Evolutionary conservation across 805 yeast genomes (phyloP).

Genomic region (Isabelozyma heimii): DNA sequence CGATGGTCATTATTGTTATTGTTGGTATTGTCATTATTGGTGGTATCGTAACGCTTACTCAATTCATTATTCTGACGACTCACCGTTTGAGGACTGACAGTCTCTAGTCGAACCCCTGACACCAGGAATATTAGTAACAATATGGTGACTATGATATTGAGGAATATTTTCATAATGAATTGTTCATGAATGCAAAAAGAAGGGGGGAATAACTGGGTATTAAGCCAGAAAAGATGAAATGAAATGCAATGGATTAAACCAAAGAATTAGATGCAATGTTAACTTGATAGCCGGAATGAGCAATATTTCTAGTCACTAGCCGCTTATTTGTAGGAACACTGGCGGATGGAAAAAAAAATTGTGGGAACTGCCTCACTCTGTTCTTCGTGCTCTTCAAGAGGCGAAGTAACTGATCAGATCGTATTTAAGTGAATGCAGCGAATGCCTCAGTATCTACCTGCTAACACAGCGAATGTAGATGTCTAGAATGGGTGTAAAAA

Average conservation of each 20-base stretch:
- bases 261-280: background rate
- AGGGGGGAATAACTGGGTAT: too few relatives aligned
- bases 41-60: background rate
- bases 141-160: background rate
- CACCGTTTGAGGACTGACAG: conserved; percentile 1
- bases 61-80: background rate
- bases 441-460: too few relatives aligned
- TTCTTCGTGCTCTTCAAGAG: too few relatives aligned
- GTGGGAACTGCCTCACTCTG: too few relatives aligned
- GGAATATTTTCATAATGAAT: background rate
- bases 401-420: too few relatives aligned
- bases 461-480: too few relatives aligned
- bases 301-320: too few relatives aligned
- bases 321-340: too few relatives aligned
- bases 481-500: too few relatives aligned
- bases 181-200: background rate
- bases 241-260: background rate
- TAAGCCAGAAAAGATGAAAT: too few relatives aligned
- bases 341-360: too few relatives aligned
- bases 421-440: too few relatives aligned
- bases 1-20: conserved; percentile 6
- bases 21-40: conserved; percentile 1
- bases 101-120: conserved; percentile 1
- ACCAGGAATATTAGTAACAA: background rate
- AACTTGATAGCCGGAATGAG: background rate